phyloP scores from a whole-genome alignment of 2,329 filamentous ascomycete genomes.

The Berkeleyomyces rouxiae region DNA sequence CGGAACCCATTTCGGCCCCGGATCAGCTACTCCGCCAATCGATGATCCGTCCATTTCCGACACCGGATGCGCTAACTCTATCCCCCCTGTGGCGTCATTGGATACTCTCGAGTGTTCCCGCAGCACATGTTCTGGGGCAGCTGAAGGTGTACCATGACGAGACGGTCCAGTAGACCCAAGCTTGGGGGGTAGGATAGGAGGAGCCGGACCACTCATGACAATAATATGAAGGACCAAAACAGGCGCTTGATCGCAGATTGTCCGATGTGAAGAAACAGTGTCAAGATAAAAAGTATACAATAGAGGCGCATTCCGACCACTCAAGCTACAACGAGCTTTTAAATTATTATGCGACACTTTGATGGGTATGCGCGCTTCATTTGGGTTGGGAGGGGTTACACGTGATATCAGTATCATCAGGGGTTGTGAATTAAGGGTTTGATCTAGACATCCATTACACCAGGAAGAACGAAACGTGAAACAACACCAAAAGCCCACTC shows the following conservation, averaged over 20 bases:
- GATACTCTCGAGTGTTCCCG: neutral
- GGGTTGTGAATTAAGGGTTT: slow-evolving; percentile 3
- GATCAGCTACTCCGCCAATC: slow-evolving; percentile 24
- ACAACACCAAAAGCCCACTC: slow-evolving; percentile 2
- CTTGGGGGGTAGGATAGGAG: slow-evolving; percentile 57
- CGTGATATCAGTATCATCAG: slow-evolving; percentile 8
- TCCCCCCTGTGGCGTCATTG: neutral
- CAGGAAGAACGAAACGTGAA: neutral
- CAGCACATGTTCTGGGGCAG: slow-evolving; percentile 12
- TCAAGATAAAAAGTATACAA: no score
- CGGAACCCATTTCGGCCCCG: slow-evolving; percentile 64
- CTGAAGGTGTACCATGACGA: slow-evolving; percentile 46
- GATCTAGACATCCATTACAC: neutral
- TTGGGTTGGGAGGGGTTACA: neutral
- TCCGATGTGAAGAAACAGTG: no score
- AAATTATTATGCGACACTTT: no score
- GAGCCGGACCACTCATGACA: slow-evolving; percentile 28
- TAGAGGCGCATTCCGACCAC: no score
- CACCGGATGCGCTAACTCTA: neutral
- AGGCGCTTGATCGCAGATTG: neutral
- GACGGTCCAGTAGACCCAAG: slow-evolving; percentile 52
- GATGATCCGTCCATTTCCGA: slow-evolving; percentile 6
- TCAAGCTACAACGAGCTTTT: no score
- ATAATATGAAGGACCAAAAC: neutral
- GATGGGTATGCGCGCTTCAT: neutral